Conservation (phyloP, 2,329 filamentous ascomycete genomes). For the Diaporthe velutina region DNA sequence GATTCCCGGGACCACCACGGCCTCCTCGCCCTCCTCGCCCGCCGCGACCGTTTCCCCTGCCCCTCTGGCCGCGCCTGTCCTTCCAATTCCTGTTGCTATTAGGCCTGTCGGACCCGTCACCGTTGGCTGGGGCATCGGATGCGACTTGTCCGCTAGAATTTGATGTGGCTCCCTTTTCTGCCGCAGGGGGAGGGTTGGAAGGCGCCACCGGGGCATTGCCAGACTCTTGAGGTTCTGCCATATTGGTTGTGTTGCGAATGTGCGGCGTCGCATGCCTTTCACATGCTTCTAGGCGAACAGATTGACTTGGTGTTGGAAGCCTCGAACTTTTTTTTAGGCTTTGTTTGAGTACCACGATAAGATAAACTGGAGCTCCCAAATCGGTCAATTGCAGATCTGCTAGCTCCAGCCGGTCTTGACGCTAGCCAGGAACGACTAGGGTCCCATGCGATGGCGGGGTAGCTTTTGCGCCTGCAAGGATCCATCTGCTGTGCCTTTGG, state of each 20-base stretch:
- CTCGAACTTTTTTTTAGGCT: slow-evolving; percentile 18
- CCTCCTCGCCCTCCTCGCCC: slow-evolving; percentile 31
- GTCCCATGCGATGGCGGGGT: neutral
- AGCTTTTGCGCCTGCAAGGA: neutral
- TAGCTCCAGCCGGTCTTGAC: neutral
- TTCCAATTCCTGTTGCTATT: slow-evolving; percentile 31
- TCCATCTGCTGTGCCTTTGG: no score
- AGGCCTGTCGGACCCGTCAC: slow-evolving; percentile 1
- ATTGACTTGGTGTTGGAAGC: neutral
- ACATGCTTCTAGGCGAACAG: neutral
- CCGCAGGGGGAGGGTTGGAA: neutral
- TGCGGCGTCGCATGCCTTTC: slow-evolving; percentile 35
- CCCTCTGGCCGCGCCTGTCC: slow-evolving; percentile 27
- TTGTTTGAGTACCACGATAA: neutral
- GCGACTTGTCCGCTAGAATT: neutral
- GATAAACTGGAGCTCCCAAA: neutral
- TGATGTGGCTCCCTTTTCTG: neutral
- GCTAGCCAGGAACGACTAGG: neutral
- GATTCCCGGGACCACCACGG: slow-evolving; percentile 19
- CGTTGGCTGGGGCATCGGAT: slow-evolving; percentile 21
- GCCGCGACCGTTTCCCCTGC: slow-evolving; percentile 6
- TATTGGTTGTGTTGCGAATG: slow-evolving; percentile 14
- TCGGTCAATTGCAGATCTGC: slow-evolving; percentile 3
- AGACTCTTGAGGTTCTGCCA: slow-evolving; percentile 37
- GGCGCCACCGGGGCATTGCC: neutral